Percentiles rank a stretch among this genome's conserved stretches.
Conservation (phyloP, 1,139 yeast species). For the Hemisphaericaspora xylofermentans region DNA sequence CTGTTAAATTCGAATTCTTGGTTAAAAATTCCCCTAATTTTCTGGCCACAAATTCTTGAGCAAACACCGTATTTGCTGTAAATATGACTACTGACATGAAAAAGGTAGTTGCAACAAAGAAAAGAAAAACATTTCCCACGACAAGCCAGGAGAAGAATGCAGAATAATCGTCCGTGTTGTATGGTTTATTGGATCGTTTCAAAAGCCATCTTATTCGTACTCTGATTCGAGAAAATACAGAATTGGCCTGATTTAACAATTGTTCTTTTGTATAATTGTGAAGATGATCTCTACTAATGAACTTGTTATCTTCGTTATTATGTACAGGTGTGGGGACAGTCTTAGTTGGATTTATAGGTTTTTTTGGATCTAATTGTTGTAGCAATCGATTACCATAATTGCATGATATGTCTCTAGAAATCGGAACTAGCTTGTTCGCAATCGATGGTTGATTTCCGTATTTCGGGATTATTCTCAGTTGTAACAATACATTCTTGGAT, state of each 20-base stretch:
- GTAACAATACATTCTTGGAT: neutral
- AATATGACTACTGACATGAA: constrained; percentile 77
- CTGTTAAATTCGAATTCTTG: constrained; percentile 79
- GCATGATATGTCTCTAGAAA: neutral
- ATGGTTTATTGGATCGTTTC: constrained; percentile 57
- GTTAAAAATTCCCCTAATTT: constrained; percentile 81
- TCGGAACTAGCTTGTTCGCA: neutral
- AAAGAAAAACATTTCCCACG: constrained; percentile 77
- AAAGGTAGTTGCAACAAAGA: constrained; percentile 86
- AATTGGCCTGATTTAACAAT: constrained; percentile 51
- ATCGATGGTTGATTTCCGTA: neutral
- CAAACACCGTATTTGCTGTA: constrained; percentile 80
- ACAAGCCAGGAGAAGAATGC: constrained; percentile 91
- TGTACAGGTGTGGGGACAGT: constrained; percentile 3
- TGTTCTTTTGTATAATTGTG: constrained; percentile 42
- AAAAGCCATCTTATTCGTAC: constrained; percentile 71
- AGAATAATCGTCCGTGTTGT: constrained; percentile 82
- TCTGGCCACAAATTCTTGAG: constrained; percentile 85
- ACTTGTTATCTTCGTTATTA: neutral
- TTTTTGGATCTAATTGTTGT: constrained; percentile 1
- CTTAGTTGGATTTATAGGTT: constrained; percentile 1
- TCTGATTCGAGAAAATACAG: constrained; percentile 47
- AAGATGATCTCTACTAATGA: neutral
- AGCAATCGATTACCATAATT: neutral
- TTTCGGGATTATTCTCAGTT: neutral